These are phyloP conservation scores for Phytopythium vexans DNA, from an alignment of 352 stramenopile genomes.

Conservation along the genomic window DNA sequence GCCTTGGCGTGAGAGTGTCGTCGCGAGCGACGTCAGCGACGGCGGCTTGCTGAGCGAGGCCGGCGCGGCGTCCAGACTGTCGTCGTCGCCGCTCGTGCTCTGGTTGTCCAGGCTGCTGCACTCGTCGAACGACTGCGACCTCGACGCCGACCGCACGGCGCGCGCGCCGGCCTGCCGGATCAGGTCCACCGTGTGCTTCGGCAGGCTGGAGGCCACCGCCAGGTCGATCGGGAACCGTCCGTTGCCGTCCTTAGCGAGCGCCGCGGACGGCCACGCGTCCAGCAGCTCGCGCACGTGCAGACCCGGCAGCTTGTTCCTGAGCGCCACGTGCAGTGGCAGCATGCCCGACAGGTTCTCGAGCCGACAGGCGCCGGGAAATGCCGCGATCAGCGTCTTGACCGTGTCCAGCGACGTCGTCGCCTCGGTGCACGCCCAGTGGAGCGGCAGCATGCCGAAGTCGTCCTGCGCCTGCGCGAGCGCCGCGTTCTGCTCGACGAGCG, in stretches of 20 bases:
- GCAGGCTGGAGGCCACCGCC: constrained; percentile 52
- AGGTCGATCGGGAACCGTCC: constrained; percentile 62
- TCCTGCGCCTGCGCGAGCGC: constrained; percentile 63
- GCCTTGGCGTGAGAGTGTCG: constrained; percentile 2
- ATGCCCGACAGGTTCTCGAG: constrained; percentile 77
- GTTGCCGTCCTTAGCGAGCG: constrained; percentile 51
- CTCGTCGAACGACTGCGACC: constrained; percentile 33
- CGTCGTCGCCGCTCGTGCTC: constrained; percentile 17
- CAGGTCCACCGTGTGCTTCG: constrained; percentile 67
- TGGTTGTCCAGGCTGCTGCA: constrained; percentile 19
- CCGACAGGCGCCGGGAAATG: constrained; percentile 52
- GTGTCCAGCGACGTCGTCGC: constrained; percentile 38
- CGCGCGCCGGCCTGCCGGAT: constrained; percentile 56
- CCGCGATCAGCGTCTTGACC: constrained; percentile 38
- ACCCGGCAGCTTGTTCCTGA: constrained; percentile 58
- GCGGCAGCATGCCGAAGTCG: constrained; percentile 80
- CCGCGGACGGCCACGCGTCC: constrained; percentile 30
- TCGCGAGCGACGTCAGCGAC: constrained; percentile 39
- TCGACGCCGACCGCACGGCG: constrained; percentile 23
- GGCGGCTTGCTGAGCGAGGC: constrained; percentile 41
- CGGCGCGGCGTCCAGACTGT: constrained; percentile 21
- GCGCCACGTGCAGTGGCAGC: constrained; percentile 79
- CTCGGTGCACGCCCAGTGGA: constrained; percentile 84
- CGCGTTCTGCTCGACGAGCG: constrained; percentile 29
- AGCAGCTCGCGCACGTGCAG: constrained; percentile 61